These are phyloP conservation scores for Termitomyces sp. DNA, from an alignment of 768 basidiomycete species.

Conservation along the genomic window DNA sequence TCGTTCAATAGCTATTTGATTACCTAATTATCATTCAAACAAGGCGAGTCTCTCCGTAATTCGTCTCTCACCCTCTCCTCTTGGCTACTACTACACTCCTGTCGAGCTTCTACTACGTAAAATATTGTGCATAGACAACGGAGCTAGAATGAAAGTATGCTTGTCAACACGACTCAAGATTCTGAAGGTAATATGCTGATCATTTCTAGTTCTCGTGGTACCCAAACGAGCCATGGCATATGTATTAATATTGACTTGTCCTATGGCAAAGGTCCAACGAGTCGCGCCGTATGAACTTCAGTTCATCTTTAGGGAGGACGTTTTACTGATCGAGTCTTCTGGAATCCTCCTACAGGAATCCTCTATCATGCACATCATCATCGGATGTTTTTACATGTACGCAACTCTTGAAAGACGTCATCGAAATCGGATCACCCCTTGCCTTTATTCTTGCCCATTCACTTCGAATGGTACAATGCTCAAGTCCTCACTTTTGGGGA, in stretches of 20 bases:
- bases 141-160: too few relatives aligned
- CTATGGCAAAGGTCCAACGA: not conserved
- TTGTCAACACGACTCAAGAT: not conserved
- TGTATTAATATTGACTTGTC: too few relatives aligned
- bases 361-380: not conserved
- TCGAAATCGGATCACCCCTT: not conserved
- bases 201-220: not conserved
- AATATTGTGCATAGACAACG: not conserved
- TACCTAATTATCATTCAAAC: not conserved
- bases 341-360: not conserved
- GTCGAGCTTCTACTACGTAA: too few relatives aligned
- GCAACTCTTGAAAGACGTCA: not conserved
- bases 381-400: not conserved
- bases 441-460: not conserved
- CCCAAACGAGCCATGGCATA: not conserved
- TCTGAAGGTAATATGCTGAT: not conserved
- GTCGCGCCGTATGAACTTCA: not conserved
- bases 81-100: too few relatives aligned
- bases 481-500: conserved; percentile 2
- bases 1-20: not conserved
- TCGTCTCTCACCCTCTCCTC: too few relatives aligned
- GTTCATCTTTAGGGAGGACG: not conserved
- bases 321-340: not conserved
- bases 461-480: not conserved
- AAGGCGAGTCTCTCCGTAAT: too few relatives aligned